Base-by-base conservation (phyloP, 257 asterid species). In the Solanum gracilifrons region DNA sequence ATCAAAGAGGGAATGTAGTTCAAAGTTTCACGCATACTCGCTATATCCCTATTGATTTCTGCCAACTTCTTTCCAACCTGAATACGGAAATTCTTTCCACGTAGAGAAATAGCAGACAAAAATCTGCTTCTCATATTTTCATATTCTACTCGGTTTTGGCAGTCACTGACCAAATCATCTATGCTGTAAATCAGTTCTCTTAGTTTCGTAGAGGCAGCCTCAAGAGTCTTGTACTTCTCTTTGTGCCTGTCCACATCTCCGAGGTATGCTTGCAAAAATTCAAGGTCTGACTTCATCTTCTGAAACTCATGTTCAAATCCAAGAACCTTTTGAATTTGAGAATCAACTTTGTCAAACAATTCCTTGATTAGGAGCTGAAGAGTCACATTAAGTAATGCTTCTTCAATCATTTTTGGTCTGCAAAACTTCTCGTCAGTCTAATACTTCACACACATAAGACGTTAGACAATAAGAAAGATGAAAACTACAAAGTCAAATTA, bases 161-260 rank as follows among this genome's bases (percentile, higher is more conserved):
- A 86, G 33, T 86, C 89, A 73, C 5, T 43, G 41, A 88, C 79
- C 74, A 88, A 20, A 51, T 88, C 89, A 90, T 90, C 90, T 16
- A 87, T 89, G 36, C 41, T 84, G 31, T 90, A 83, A 21, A 86
- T 86, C 33, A 90, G 74, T 83, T 88, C 87, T 51, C 41, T 64
- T 16, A 90, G 68, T 18, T 1, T n/a, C 23, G 39, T 21, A 36
- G 72, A 85, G 87, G 86, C 48, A 43, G 48, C 33, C 74, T 88
- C 72, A 27, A 83, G 41, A 5, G 82, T 88, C 25, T 64, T 32
- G 58, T 1, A 20, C 25, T 27, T 71, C 18, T 60, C 85, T 9
- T 55, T 90, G 58, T 25, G 75, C 77, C 25, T 75, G 23, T 87
- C 68, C 12, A 85, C 83, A 39, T 86, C 89, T 16, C 43, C 32